These are phyloP conservation scores for Stephanodiscus triporus DNA, from an alignment of 108 stramenopile species.

Conservation along the genomic window DNA sequence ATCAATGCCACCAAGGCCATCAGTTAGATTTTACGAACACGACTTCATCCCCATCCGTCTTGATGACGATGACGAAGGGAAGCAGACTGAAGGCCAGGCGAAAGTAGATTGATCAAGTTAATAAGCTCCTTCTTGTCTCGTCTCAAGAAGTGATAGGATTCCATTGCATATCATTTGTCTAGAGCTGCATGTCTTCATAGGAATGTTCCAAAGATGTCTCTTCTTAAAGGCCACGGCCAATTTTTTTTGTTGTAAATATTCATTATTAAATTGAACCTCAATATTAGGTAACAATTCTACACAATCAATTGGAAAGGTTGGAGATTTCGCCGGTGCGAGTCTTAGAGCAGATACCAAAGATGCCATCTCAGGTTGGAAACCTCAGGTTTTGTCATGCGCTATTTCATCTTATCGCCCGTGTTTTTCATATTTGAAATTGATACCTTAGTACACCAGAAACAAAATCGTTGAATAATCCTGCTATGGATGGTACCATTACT, in stretches of 20 bases:
- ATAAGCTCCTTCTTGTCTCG: not conserved
- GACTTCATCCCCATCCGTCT: slow-evolving; percentile 5
- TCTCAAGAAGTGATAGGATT: not conserved
- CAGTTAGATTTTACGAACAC: not conserved
- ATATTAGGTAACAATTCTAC: too few relatives aligned
- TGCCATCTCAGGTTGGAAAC: too few relatives aligned
- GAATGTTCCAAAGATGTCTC: not conserved
- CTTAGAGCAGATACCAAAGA: too few relatives aligned
- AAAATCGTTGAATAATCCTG: too few relatives aligned
- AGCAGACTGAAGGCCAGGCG: not conserved
- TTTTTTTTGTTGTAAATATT: not conserved
- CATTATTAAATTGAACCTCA: not conserved
- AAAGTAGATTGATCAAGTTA: not conserved
- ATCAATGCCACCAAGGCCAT: not conserved
- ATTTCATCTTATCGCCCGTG: too few relatives aligned
- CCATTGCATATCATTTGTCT: not conserved
- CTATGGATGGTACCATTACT: too few relatives aligned
- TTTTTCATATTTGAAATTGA: too few relatives aligned
- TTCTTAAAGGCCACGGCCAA: not conserved
- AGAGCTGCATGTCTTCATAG: not conserved
- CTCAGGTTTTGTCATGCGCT: too few relatives aligned
- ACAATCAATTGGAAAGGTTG: not conserved
- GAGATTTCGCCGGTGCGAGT: too few relatives aligned
- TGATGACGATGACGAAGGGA: slow-evolving; percentile 3
- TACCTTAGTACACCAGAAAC: too few relatives aligned